These are phyloP conservation scores for Sechiopsis laciniata DNA, from an alignment of 306 rosid species.

Conservation along the genomic window DNA sequence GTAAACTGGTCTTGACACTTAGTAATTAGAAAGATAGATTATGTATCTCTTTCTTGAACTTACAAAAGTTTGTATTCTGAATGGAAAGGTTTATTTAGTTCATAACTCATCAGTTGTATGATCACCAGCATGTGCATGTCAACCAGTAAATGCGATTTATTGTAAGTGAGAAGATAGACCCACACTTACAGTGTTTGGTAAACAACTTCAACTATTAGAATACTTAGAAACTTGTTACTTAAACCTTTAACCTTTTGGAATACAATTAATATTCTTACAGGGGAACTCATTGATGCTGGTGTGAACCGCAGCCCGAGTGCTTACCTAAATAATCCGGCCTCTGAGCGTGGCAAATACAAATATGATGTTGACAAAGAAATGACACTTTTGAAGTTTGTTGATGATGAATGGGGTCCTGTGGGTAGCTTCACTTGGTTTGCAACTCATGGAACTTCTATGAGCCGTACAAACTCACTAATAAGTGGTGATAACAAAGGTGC, in stretches of 20 bases:
- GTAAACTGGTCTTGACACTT: too few relatives aligned
- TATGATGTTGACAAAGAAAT: constrained; percentile 83
- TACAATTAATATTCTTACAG: constrained; percentile 31
- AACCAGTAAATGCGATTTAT: neutral
- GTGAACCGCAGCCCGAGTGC: constrained; percentile 89
- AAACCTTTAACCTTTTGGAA: constrained; percentile 21
- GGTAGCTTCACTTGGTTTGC: constrained; percentile 97
- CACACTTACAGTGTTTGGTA: neutral
- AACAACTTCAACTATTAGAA: neutral
- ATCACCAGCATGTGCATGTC: neutral
- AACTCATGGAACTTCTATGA: constrained; percentile 97
- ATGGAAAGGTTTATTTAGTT: neutral
- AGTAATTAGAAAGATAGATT: too few relatives aligned
- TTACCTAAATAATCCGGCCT: constrained; percentile 74
- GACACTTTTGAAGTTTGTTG: constrained; percentile 80
- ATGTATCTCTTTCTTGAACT: neutral
- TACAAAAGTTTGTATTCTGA: neutral
- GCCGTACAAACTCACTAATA: constrained; percentile 72
- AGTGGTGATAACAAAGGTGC: constrained; percentile 99
- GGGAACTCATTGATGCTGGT: constrained; percentile 80
- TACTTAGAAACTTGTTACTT: constrained; percentile 16
- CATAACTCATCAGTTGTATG: constrained; percentile 8
- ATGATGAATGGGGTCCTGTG: constrained; percentile 76
- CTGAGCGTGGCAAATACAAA: constrained; percentile 60
- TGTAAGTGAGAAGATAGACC: neutral